phyloP scores from a whole-genome alignment of 768 basidiomycete genomes.

The Nidularia sp. region DNA sequence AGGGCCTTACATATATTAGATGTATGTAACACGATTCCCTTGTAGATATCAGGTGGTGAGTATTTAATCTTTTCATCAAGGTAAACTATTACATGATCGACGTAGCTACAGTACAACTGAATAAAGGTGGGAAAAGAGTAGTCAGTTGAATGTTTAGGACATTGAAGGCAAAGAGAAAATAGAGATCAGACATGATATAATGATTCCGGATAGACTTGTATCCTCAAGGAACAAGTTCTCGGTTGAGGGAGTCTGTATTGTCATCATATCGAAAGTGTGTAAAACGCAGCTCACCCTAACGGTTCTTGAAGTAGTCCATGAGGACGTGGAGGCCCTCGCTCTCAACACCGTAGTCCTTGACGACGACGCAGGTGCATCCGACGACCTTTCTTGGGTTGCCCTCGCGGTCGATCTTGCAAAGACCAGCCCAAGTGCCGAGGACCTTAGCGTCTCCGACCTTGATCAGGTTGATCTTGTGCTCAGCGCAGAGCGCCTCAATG shows the following conservation, averaged over 20 bases:
- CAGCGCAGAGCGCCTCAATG: conserved; percentile 98
- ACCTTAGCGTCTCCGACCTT: conserved; percentile 98
- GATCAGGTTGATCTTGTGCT: conserved; percentile 99
- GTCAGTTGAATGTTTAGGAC: conserved; percentile 7
- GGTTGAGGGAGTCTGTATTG: conserved; percentile 91
- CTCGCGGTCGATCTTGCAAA: conserved; percentile 99
- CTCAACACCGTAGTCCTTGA: conserved; percentile 96
- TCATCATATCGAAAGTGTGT: conserved; percentile 51
- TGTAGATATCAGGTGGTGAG: too few relatives aligned
- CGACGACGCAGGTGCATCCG: conserved; percentile 90
- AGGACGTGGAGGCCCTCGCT: conserved; percentile 93
- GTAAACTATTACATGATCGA: too few relatives aligned
- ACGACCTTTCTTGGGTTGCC: conserved; percentile 97
- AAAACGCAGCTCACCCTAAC: conserved; percentile 44
- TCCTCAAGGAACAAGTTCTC: conserved; percentile 71
- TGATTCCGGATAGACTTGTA: conserved; percentile 85
- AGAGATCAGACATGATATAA: conserved; percentile 61
- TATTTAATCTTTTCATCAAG: too few relatives aligned
- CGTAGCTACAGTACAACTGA: not conserved
- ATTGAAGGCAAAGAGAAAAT: conserved; percentile 6
- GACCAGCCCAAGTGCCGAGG: conserved; percentile 96
- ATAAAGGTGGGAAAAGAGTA: not conserved
- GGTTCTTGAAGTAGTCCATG: conserved; percentile 95
- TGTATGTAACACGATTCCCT: too few relatives aligned
- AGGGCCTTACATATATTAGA: too few relatives aligned